Evolutionary conservation across 805 yeast species (phyloP).

Genomic region (Sungouiozyma ichnusensis): DNA sequence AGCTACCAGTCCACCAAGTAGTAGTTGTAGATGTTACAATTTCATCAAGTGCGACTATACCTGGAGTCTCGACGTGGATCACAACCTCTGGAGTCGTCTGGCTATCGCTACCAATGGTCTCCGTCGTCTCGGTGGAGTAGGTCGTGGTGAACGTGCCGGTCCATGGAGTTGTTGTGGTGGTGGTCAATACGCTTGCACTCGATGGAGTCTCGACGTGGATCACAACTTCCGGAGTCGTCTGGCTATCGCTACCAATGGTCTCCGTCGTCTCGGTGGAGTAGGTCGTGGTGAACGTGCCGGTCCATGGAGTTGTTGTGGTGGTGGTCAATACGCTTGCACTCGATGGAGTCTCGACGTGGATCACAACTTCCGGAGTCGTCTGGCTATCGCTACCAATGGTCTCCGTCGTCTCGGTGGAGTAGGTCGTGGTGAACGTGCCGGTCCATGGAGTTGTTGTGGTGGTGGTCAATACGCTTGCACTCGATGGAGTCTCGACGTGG

Average conservation of each 20-base stretch:
- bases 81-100: conserved; percentile 9
- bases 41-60: not conserved
- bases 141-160: conserved; percentile 10
- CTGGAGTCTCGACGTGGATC: conserved; percentile 10
- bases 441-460: conserved; percentile 4
- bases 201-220: conserved; percentile 10
- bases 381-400: conserved; percentile 5
- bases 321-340: not conserved
- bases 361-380: conserved; percentile 9
- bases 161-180: conserved; percentile 11
- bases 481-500: conserved; percentile 1
- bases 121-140: conserved; percentile 11
- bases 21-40: conserved; percentile 6
- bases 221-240: conserved; percentile 6
- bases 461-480: not conserved
- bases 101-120: conserved; percentile 6
- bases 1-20: conserved; percentile 10
- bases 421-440: conserved; percentile 10
- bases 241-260: conserved; percentile 5
- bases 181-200: conserved; percentile 1
- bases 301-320: conserved; percentile 12
- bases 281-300: conserved; percentile 11
- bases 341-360: conserved; percentile 10
- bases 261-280: conserved; percentile 11
- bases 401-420: conserved; percentile 10